Evolutionary conservation across 2,329 filamentous ascomycete genomes (phyloP), one percentile per base, ranked within the genome.

Genomic region (Exophiala bonariae): DNA sequence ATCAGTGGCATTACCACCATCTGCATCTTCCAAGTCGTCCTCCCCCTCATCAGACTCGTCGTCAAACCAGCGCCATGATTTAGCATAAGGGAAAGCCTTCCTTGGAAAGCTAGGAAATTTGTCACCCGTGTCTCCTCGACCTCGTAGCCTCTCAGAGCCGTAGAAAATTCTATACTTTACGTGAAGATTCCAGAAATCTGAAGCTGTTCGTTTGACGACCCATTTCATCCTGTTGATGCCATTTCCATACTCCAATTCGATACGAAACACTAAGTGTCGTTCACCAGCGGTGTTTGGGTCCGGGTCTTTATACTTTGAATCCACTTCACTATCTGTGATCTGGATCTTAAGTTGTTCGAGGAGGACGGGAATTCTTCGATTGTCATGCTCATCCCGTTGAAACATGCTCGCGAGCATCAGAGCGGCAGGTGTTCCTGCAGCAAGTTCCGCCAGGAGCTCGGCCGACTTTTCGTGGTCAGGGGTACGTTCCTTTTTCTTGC

Each of bases 401-500:
- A 97, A 93, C 88, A 97, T 96, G 63, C 91, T 96, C 6, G 93
- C 93, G 42, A 99, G 74, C 68, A 99, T 95, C 49, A 99, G 75
- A 16, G 92, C 93, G 18, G 93, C 93, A 3, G 93, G 93, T 1
- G 91, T 89, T 44, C 90, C 93, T 34, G 93, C 95, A 39, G 93
- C 81, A 30, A 99, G 75, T 68, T 99, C 93, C 1, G 93, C 93
- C 81, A 99, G 92, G 37, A 99, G 76, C 66, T 99, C 93, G 2
- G 93, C 90, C 8, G 92, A 97, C 66, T 97, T 99, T 62, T 87
- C 85, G 63, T 93, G 90, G 66, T 99, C 93, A 51, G 96, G 86
- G 35, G 87, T 86, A 45, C 79, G 78, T 51, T 96, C 89, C 44
- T 89, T 86, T 66, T 88, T 95, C 66, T 86, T 88, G 59, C 87